Percentiles rank a stretch among this genome's conserved stretches.
Evolutionary conservation across 129 eudicot species (phyloP).

Genomic region (Helianthus tuberosus): DNA sequence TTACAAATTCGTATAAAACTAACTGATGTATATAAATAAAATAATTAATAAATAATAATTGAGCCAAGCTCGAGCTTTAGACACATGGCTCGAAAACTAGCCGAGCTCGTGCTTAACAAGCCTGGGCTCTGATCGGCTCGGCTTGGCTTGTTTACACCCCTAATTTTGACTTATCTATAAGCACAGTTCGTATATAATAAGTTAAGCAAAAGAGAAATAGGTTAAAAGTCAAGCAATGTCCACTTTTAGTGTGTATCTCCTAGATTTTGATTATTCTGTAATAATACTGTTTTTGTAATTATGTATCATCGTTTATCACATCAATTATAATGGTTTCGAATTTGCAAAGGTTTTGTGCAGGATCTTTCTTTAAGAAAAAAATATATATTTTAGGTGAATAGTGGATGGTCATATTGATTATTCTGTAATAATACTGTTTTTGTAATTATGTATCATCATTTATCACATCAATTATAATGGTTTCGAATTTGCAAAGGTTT

Average conservation of each 20-base stretch:
- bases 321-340: not conserved
- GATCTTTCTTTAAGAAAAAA: not conserved
- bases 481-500: not conserved
- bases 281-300: not conserved
- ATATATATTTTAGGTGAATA: not conserved
- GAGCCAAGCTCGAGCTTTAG: not conserved
- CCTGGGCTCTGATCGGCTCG: no score
- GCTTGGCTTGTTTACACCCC: not conserved
- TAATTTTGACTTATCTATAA: not conserved
- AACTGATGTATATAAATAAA: not conserved
- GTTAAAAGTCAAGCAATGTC: not conserved
- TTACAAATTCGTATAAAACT: no score
- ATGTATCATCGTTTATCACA: not conserved
- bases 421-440: not conserved
- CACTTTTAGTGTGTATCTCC: not conserved
- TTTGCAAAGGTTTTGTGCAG: not conserved
- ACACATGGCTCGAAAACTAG: not conserved
- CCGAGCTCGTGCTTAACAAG: not conserved
- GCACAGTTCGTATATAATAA: not conserved
- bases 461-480: not conserved
- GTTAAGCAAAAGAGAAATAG: not conserved
- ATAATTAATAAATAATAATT: no score
- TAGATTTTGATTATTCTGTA: not conserved
- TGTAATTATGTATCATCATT: not conserved
- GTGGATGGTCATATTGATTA: not conserved